These are phyloP conservation scores for Ambrosia trifida DNA, from an alignment of 129 eudicot species.

Conservation along the genomic window DNA sequence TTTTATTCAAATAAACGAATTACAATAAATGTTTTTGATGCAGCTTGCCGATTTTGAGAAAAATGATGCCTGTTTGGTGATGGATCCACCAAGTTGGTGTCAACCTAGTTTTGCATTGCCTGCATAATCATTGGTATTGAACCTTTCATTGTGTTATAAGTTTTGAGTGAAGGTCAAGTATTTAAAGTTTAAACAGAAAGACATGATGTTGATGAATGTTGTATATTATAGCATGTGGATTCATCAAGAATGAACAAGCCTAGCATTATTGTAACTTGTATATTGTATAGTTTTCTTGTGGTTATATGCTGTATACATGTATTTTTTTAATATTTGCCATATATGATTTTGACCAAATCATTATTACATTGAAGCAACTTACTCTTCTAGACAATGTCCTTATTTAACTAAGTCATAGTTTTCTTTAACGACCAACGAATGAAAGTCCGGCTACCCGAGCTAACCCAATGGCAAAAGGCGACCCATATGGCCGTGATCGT, in stretches of 20 bases:
- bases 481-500: no score
- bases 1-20: not conserved
- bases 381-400: no score
- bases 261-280: slow-evolving; percentile 11
- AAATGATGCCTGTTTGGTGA: slow-evolving; percentile 69
- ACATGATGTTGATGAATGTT: slow-evolving; percentile 10
- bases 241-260: not conserved
- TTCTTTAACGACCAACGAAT: no score
- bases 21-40: not conserved
- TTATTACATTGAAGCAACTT: not conserved
- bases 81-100: slow-evolving; percentile 88
- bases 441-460: no score
- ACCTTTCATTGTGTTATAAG: slow-evolving; percentile 16
- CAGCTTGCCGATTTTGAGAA: slow-evolving; percentile 93
- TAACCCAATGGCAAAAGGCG: no score
- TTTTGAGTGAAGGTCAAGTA: slow-evolving; percentile 11
- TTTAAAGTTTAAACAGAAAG: slow-evolving; percentile 10
- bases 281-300: slow-evolving; percentile 20
- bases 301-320: not conserved
- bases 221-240: slow-evolving; percentile 13
- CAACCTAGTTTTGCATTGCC: slow-evolving; percentile 80
- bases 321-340: not conserved
- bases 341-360: not conserved
- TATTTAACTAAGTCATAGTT: no score
- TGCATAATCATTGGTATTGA: slow-evolving; percentile 29